Evolutionary conservation across 495 filamentous ascomycete species (phyloP).

Genomic region (Annulohypoxylon nitens): DNA sequence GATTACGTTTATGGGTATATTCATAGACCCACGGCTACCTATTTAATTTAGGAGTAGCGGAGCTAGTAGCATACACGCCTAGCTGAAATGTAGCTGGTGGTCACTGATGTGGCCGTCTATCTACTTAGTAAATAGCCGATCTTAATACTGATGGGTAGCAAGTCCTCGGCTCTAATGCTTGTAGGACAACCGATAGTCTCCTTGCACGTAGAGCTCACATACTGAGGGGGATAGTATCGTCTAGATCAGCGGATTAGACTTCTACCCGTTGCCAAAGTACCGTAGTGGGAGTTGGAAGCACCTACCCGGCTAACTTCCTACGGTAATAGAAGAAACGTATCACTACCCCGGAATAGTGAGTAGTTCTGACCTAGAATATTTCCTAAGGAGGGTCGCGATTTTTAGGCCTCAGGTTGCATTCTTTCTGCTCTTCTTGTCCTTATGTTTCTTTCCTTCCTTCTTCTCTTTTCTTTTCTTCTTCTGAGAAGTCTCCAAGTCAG

Average conservation of each 20-base stretch:
- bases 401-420: conserved; percentile 11
- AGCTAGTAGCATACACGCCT: neutral
- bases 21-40: neutral
- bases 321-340: neutral
- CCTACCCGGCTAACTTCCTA: conserved; percentile 7
- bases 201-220: neutral
- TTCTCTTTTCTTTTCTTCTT: conserved; percentile 44
- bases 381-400: neutral
- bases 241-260: conserved; percentile 4
- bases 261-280: neutral
- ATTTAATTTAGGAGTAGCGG: neutral
- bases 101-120: neutral
- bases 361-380: neutral
- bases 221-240: neutral
- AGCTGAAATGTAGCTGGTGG: neutral
- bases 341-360: neutral
- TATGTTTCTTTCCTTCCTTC: conserved; percentile 37
- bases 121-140: neutral
- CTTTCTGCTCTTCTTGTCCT: conserved; percentile 45
- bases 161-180: neutral
- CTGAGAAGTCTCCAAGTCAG: conserved; percentile 43
- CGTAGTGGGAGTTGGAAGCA: neutral
- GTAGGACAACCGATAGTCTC: neutral
- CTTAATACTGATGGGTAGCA: neutral
- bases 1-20: conserved; percentile 1